Evolutionary conservation across 345 rosid species (phyloP).

Genomic region (Brassica cretica): DNA sequence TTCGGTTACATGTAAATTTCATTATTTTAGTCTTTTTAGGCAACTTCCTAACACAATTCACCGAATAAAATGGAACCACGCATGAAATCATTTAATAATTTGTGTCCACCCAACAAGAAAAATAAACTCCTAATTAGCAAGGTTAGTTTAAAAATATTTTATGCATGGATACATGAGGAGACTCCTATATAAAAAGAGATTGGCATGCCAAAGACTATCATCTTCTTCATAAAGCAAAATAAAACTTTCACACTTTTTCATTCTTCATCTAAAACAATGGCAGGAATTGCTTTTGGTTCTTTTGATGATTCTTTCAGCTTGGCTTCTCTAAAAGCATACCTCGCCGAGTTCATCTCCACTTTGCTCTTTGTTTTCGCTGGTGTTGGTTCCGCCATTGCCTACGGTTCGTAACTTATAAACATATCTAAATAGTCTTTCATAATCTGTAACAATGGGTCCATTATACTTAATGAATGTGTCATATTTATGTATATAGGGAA

Average conservation of each 20-base stretch:
- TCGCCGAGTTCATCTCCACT: constrained; percentile 93
- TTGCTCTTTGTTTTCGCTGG: constrained; percentile 93
- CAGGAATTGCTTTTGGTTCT: constrained; percentile 72
- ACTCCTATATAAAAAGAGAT: constrained; percentile 31
- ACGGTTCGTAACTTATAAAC: constrained; percentile 43
- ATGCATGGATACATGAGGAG: constrained; percentile 29
- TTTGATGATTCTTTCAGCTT: constrained; percentile 81
- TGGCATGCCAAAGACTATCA: constrained; percentile 28
- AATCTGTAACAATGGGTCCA: constrained; percentile 1
- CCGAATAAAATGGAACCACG: constrained; percentile 7
- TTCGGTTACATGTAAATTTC: not conserved
- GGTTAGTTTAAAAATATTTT: not conserved
- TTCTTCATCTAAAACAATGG: constrained; percentile 34
- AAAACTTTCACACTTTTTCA: not conserved
- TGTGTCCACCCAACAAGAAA: constrained; percentile 13
- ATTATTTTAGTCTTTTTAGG: not conserved
- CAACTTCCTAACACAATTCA: constrained; percentile 3
- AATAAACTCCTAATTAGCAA: not conserved
- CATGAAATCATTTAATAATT: constrained; percentile 17
- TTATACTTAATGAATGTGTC: constrained; percentile 14
- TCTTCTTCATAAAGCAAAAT: constrained; percentile 18
- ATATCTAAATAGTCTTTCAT: not conserved
- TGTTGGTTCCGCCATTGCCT: constrained; percentile 94
- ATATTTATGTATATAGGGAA: constrained; percentile 49
- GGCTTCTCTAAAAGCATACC: constrained; percentile 76